Evolutionary conservation across 2,329 filamentous ascomycete genomes (phyloP).

Genomic region (Aspergillus amoenus): DNA sequence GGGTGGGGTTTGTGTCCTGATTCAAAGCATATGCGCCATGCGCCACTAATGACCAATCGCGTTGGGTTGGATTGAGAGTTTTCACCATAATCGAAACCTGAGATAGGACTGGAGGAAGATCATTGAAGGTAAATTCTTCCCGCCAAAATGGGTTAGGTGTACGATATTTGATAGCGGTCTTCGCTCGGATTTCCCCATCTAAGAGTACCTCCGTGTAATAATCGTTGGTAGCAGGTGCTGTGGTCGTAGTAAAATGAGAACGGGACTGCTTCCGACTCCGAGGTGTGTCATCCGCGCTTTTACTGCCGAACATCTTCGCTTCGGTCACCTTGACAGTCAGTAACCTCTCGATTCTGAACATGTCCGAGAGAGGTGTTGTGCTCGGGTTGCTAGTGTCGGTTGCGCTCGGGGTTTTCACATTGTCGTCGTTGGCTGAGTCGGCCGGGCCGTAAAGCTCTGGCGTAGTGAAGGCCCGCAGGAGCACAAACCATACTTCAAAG

Average conservation of each 20-base stretch:
- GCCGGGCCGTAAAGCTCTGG: conserved; percentile 83
- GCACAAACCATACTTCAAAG: conserved; percentile 97
- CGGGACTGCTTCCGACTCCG: conserved; percentile 36
- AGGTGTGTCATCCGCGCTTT: conserved; percentile 31
- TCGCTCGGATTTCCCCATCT: conserved; percentile 50
- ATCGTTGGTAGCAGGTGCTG: conserved; percentile 35
- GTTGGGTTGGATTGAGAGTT: conserved; percentile 47
- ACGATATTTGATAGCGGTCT: conserved; percentile 48
- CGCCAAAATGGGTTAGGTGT: conserved; percentile 50
- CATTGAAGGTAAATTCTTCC: conserved; percentile 48
- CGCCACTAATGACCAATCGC: conserved; percentile 50
- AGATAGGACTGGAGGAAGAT: conserved; percentile 49
- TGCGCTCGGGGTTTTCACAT: conserved; percentile 33
- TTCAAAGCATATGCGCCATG: conserved; percentile 44
- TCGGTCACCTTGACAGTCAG: conserved; percentile 62
- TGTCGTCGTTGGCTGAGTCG: conserved; percentile 41
- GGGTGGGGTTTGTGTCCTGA: conserved; percentile 40
- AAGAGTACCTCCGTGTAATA: conserved; percentile 51
- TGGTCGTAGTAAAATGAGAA: conserved; percentile 27
- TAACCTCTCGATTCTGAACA: conserved; percentile 66
- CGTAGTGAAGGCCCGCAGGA: conserved; percentile 85
- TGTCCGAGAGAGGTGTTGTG: conserved; percentile 50
- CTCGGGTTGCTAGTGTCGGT: conserved; percentile 26
- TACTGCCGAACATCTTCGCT: conserved; percentile 52
- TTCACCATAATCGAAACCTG: conserved; percentile 48